Conservation (phyloP, 2,329 filamentous ascomycete genomes). For the Ophiostoma triangulosporum region DNA sequence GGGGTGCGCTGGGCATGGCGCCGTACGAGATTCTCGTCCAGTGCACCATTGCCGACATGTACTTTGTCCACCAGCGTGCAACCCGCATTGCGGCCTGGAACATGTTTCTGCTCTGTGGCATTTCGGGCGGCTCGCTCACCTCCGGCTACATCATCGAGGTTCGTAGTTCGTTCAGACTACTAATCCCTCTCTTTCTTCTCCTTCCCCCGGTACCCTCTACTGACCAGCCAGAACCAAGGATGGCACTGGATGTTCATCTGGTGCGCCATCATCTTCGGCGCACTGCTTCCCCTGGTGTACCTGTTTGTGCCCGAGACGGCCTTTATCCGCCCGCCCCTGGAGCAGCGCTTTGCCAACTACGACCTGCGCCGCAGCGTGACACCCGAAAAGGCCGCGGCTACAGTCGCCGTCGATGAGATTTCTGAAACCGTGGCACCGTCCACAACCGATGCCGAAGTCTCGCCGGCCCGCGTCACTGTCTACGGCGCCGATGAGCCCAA, state of each 20-base stretch:
- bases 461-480: neutral
- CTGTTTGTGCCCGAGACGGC: conserved; percentile 38
- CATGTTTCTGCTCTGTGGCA: conserved; percentile 26
- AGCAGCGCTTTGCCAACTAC: conserved; percentile 4
- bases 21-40: conserved; percentile 39
- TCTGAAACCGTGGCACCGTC: neutral
- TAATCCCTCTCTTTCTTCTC: too few species aligned
- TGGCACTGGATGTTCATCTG: conserved; percentile 34
- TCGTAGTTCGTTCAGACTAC: too few species aligned
- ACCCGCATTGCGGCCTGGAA: conserved; percentile 29
- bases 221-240: conserved; percentile 18
- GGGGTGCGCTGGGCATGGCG: conserved; percentile 35
- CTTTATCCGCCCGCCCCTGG: conserved; percentile 19
- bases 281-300: conserved; percentile 29
- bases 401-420: neutral
- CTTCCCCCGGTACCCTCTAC: neutral
- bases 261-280: conserved; percentile 31
- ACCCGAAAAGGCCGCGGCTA: neutral
- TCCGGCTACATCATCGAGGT: conserved; percentile 26
- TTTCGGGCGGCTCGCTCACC: conserved; percentile 27
- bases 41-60: conserved; percentile 34
- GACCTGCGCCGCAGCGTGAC: neutral
- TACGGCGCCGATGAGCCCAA: conserved; percentile 13
- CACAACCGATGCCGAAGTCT: neutral
- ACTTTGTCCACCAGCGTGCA: conserved; percentile 32